These are phyloP conservation scores for Pinus taeda DNA, from an alignment of 75 land plant genomes.

Conservation along the genomic window DNA sequence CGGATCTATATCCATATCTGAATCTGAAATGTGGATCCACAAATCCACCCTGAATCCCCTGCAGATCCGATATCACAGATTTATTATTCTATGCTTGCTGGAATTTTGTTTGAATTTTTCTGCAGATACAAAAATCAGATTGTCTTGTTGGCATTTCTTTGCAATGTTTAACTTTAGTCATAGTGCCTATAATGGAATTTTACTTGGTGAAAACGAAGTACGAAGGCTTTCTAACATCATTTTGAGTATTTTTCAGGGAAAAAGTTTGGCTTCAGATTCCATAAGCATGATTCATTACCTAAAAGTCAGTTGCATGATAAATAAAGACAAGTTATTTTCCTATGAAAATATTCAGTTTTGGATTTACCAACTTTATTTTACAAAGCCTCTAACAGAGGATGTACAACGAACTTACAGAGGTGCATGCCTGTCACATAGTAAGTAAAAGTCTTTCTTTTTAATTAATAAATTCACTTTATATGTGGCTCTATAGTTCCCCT, in stretches of 20 bases:
- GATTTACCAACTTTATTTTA: neutral
- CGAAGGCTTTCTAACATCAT: neutral
- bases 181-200: neutral
- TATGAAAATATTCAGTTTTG: neutral
- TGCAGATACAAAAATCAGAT: neutral
- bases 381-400: neutral
- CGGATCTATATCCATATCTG: too few relatives aligned
- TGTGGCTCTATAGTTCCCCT: neutral
- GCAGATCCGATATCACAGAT: neutral
- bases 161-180: neutral
- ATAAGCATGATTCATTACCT: slow-evolving; percentile 58
- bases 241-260: slow-evolving; percentile 32
- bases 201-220: neutral
- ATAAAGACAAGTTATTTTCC: slow-evolving; percentile 14
- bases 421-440: neutral
- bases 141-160: neutral
- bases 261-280: slow-evolving; percentile 46
- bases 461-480: neutral
- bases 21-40: too few relatives aligned
- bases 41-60: too few relatives aligned
- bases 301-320: slow-evolving; percentile 48
- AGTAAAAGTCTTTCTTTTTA: neutral
- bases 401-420: neutral
- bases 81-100: neutral
- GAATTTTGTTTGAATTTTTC: too few relatives aligned